Evolutionary conservation across 164 flowering plant genomes (phyloP).

Genomic region (Chloranthus sessilifolius): DNA sequence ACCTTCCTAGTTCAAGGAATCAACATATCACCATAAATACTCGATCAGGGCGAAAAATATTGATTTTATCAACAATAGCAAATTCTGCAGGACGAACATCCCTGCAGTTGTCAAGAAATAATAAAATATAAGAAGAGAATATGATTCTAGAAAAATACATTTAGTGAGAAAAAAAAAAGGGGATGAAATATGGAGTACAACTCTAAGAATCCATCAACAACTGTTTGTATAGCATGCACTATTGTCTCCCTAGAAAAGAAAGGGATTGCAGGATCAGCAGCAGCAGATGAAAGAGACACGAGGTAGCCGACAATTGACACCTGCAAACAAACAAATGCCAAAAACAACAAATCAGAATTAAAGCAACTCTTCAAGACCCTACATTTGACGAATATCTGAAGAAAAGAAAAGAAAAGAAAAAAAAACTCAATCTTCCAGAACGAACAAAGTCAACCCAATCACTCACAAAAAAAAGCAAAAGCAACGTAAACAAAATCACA

Average conservation of each 20-base stretch:
- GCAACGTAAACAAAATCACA: too few species aligned
- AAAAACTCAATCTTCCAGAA: too few species aligned
- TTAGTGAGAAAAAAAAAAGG: not conserved
- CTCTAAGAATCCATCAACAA: constrained; percentile 93
- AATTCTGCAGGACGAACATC: constrained; percentile 30
- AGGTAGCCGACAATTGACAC: constrained; percentile 78
- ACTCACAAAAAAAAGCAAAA: too few species aligned
- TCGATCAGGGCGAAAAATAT: constrained; percentile 89
- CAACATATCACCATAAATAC: constrained; percentile 65
- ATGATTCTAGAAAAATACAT: not conserved
- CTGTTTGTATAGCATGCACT: constrained; percentile 56
- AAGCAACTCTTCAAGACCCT: too few species aligned
- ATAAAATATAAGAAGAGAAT: constrained; percentile 3
- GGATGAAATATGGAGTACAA: constrained; percentile 27
- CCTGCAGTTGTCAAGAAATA: constrained; percentile 32
- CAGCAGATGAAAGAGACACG: constrained; percentile 59
- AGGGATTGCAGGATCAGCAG: constrained; percentile 56
- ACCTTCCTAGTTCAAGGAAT: not conserved
- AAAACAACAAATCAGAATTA: not conserved
- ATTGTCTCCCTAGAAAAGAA: constrained; percentile 56
- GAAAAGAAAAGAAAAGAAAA: too few species aligned
- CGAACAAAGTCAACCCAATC: too few species aligned
- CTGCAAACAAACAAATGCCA: constrained; percentile 29
- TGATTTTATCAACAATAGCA: constrained; percentile 70
- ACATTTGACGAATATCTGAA: too few species aligned